These are phyloP conservation scores for Scytalidium lignicola DNA, from an alignment of 2,329 filamentous ascomycete genomes.

Conservation along the genomic window DNA sequence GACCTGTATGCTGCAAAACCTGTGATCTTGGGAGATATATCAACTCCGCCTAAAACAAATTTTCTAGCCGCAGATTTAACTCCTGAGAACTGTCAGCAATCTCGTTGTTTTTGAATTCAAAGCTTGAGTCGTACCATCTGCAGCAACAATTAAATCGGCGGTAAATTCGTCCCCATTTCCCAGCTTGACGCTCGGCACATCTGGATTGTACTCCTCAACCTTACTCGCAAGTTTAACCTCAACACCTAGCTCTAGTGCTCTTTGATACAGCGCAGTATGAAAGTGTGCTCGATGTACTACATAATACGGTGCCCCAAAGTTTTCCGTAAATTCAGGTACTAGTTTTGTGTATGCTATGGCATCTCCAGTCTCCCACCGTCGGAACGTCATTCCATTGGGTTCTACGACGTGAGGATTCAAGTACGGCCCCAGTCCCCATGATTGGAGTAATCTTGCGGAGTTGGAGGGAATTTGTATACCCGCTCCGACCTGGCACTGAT, in stretches of 20 bases:
- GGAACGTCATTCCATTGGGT: constrained; percentile 29
- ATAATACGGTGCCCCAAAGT: constrained; percentile 27
- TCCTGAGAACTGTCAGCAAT: constrained; percentile 10
- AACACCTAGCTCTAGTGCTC: constrained; percentile 23
- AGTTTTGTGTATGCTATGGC: constrained; percentile 31
- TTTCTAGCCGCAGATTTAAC: constrained; percentile 27
- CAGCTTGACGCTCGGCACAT: constrained; percentile 16
- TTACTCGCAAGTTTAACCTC: constrained; percentile 14
- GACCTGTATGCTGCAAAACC: constrained; percentile 39
- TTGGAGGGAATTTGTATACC: constrained; percentile 37
- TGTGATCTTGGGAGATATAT: constrained; percentile 26
- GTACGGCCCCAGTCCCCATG: constrained; percentile 28
- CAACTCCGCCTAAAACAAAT: constrained; percentile 16
- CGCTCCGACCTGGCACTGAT: constrained; percentile 28
- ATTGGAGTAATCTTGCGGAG: constrained; percentile 25
- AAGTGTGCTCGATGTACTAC: constrained; percentile 30
- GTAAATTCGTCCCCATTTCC: constrained; percentile 17
- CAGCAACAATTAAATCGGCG: constrained; percentile 31
- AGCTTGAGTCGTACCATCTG: constrained; percentile 25
- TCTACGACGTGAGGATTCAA: constrained; percentile 23
- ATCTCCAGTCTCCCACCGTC: constrained; percentile 29
- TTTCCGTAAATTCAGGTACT: constrained; percentile 24
- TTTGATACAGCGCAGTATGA: constrained; percentile 23
- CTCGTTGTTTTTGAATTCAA: neutral
- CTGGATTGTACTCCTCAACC: constrained; percentile 19